A percentile compares a stretch with the other conserved stretches of the same genome.
phyloP scores from a whole-genome alignment of 768 basidiomycete genomes.

The Pulveroboletus sp. region DNA sequence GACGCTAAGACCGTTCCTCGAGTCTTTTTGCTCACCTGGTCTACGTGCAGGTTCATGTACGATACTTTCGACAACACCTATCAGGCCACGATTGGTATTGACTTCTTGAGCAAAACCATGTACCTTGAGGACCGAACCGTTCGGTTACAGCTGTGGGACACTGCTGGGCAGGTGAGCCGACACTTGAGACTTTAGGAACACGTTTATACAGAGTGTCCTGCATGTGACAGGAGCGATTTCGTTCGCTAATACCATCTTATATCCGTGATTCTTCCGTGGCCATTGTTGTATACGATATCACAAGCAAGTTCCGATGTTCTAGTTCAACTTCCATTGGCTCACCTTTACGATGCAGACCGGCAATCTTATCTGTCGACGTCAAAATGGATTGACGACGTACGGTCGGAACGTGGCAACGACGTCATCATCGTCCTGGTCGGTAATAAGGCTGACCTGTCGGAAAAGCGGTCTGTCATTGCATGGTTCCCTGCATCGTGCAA shows the following conservation, averaged over 20 bases:
- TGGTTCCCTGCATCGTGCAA: background rate
- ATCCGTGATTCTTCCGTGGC: constrained; percentile 98
- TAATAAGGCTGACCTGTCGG: constrained; percentile 98
- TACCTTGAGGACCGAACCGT: constrained; percentile 98
- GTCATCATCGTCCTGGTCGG: constrained; percentile 98
- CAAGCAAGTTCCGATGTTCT: constrained; percentile 56
- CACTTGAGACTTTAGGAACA: background rate
- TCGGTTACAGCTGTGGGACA: constrained; percentile 97
- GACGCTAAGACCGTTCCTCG: background rate
- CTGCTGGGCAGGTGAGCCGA: constrained; percentile 77
- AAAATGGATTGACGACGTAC: constrained; percentile 99
- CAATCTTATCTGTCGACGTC: constrained; percentile 97
- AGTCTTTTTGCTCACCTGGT: constrained; percentile 3
- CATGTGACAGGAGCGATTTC: constrained; percentile 78
- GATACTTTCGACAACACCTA: constrained; percentile 99
- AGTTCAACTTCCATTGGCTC: constrained; percentile 1
- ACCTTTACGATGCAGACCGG: constrained; percentile 54
- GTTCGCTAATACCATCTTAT: constrained; percentile 96
- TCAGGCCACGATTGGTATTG: constrained; percentile 96
- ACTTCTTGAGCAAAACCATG: constrained; percentile 99
- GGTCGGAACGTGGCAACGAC: constrained; percentile 94
- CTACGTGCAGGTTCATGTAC: constrained; percentile 79
- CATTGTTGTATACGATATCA: constrained; percentile 98
- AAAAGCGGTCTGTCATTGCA: constrained; percentile 74
- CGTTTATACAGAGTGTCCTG: constrained; percentile 2